These are phyloP conservation scores for Kluyveromyces dobzhanskii DNA, from an alignment of 805 yeast species.

Conservation along the genomic window DNA sequence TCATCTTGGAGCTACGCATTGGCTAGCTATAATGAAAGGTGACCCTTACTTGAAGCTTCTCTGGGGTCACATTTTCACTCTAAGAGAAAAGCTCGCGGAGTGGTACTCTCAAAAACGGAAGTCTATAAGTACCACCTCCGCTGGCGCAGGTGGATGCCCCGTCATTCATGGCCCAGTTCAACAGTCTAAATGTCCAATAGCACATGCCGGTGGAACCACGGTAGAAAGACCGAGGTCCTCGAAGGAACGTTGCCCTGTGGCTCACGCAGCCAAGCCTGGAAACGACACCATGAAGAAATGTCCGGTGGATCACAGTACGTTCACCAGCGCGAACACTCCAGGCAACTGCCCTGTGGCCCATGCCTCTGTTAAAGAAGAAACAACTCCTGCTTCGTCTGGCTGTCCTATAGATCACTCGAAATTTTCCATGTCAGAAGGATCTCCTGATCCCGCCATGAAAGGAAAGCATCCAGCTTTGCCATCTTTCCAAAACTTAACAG, in stretches of 20 bases:
- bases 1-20: constrained; percentile 45
- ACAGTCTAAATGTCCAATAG: constrained; percentile 7
- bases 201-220: background rate
- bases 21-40: constrained; percentile 52
- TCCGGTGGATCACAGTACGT: background rate
- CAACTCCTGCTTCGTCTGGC: constrained; percentile 3
- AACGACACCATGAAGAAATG: background rate
- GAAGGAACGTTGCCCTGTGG: constrained; percentile 11
- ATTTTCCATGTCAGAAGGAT: background rate
- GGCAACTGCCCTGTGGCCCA: constrained; percentile 9
- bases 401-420: constrained; percentile 15
- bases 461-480: constrained; percentile 12
- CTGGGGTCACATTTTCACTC: constrained; percentile 42
- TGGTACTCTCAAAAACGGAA: constrained; percentile 24
- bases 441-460: background rate
- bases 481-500: constrained; percentile 18
- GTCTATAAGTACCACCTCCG: constrained; percentile 1
- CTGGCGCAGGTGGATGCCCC: constrained; percentile 19
- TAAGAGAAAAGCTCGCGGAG: constrained; percentile 32
- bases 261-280: constrained; percentile 16
- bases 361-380: background rate
- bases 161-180: constrained; percentile 12
- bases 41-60: constrained; percentile 47
- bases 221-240: background rate
- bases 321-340: background rate